These are phyloP conservation scores for Leccinum variabile DNA, from an alignment of 1,284 basidiomycete species.

Conservation along the genomic window DNA sequence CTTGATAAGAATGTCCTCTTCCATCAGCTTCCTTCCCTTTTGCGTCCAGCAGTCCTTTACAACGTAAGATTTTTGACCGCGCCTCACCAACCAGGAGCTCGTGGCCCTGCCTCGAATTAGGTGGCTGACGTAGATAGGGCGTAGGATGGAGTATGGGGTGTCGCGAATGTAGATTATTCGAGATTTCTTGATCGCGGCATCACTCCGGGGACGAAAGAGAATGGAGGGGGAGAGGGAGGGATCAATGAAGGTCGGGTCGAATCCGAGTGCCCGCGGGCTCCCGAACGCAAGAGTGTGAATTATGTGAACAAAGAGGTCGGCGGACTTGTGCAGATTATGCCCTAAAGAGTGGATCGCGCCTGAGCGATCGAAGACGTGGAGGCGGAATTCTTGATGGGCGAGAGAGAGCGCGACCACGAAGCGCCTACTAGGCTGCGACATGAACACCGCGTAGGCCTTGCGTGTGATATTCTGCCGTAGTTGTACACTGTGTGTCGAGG, in stretches of 20 bases:
- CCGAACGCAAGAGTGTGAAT: neutral
- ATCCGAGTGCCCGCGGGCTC: neutral
- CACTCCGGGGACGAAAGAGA: neutral
- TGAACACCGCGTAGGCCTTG: neutral
- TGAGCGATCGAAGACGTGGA: neutral
- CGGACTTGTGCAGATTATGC: neutral
- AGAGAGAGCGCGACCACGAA: neutral
- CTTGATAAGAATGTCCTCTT: neutral
- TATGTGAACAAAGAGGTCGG: neutral
- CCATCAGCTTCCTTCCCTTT: neutral
- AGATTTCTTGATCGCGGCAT: neutral
- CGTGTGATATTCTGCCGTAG: neutral
- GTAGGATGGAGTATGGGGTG: neutral
- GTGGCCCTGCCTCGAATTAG: neutral
- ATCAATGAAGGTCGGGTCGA: neutral
- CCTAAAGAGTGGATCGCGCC: neutral
- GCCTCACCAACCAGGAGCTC: neutral
- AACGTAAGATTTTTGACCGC: neutral
- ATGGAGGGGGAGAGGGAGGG: neutral
- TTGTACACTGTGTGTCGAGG: neutral
- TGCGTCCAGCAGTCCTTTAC: slow-evolving; percentile 2
- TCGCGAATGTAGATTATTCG: neutral
- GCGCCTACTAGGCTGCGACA: neutral
- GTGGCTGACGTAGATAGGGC: neutral
- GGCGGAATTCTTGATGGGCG: neutral